Conservation (phyloP, 441 rosid genomes). For the Corymbia citriodora region DNA sequence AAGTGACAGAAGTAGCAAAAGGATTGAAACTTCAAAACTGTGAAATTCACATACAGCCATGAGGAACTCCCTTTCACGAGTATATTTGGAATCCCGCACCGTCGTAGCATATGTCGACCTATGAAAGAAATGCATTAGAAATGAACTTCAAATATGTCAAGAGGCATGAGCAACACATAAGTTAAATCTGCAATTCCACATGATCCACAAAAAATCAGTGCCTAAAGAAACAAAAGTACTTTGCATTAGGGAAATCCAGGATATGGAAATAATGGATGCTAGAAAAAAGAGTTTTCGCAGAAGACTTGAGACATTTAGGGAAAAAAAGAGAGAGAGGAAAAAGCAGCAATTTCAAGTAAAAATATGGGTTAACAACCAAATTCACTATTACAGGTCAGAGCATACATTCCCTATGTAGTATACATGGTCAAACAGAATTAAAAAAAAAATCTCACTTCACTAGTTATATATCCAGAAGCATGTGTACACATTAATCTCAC, state of each 20-base stretch:
- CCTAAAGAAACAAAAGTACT: background rate
- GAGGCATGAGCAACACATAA: background rate
- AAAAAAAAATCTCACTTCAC: background rate
- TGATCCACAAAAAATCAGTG: background rate
- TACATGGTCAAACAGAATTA: background rate
- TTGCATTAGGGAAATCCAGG: background rate
- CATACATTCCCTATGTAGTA: background rate
- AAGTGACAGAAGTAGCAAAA: background rate
- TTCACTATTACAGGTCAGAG: background rate
- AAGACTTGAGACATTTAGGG: background rate
- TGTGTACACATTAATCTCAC: background rate
- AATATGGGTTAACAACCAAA: background rate
- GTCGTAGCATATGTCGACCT: slow-evolving; percentile 98
- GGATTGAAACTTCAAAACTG: slow-evolving; percentile 5
- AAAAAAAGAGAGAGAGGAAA: background rate
- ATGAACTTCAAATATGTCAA: background rate
- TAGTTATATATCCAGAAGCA: background rate
- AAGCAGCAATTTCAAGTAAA: background rate
- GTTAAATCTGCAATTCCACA: background rate
- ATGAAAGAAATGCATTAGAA: slow-evolving; percentile 4
- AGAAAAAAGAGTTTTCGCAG: background rate
- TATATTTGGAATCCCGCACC: slow-evolving; percentile 82
- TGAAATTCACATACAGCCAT: slow-evolving; percentile 65
- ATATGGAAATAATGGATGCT: background rate
- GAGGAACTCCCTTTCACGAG: slow-evolving; percentile 89